Base-by-base conservation (phyloP, 2,329 filamentous ascomycete genomes). In the Pseudofabraea citricarpa region DNA sequence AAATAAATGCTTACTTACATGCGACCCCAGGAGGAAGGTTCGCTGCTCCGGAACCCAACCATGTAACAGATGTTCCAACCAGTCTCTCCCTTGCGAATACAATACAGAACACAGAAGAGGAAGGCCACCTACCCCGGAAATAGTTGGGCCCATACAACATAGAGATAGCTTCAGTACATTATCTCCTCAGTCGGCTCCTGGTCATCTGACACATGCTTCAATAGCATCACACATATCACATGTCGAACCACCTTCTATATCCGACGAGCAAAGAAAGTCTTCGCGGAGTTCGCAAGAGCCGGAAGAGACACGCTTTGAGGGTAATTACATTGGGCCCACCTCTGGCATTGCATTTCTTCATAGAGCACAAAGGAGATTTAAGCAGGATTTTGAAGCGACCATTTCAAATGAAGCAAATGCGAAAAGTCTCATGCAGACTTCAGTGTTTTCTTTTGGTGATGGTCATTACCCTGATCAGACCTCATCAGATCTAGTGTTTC, bases 271-370 rank as follows among this genome's bases (percentile, higher is more conserved):
- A n/a, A 19, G 22, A 43, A 15, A 40, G 13, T 39, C 43, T 12
- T 43, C 43, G 13, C 24, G 36, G 12, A 27, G 31, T 20, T 45
- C 43, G 6, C 24, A 40, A 21, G 42, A 45, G 21, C 38, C 45
- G 2, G 40, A 42, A n/a, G 35, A 41, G 15, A 41, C 36, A 20
- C 29, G 40, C 6, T 39, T 47, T 9, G 69, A 74, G 49, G 74
- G 73, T 2, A 73, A 79, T 40, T 74, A 75, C 48, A 65, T 76
- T n/a, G 75, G 76, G 8, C 70, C 71, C 12, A 72, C 75, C 0
- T 79, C 75, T 0, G 74, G 73, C 0, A 62, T 79, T 3, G 73
- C 74, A 1, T 79, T 80, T 45, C 63, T 80, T 2, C 72, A 75
- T 22, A 66, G 74, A 3, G 74, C 75, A 2, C 75, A 73, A 67